Conservation (phyloP, 768 basidiomycete species). For the Podaxis mareebaensis region DNA sequence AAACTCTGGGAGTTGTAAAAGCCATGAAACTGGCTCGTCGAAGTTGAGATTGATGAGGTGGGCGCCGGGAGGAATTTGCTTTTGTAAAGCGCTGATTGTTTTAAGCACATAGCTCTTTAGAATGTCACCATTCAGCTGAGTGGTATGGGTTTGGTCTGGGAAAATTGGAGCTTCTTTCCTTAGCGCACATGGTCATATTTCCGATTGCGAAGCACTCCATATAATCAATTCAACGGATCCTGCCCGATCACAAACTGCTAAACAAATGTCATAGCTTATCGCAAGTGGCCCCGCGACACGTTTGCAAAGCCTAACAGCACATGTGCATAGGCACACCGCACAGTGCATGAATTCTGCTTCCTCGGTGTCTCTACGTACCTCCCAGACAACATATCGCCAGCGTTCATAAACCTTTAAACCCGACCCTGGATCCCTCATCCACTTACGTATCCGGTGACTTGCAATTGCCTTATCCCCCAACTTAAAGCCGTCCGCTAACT, state of each 20-base stretch:
- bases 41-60: neutral
- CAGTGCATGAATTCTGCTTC: no score
- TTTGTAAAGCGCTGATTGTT: no score
- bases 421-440: neutral
- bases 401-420: neutral
- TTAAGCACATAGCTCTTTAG: no score
- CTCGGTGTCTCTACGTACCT: no score
- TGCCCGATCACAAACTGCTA: neutral
- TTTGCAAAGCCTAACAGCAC: neutral
- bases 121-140: no score
- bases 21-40: neutral
- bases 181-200: neutral
- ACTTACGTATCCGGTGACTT: slow-evolving; percentile 5
- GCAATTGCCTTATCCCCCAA: neutral
- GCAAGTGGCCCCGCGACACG: neutral
- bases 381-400: neutral
- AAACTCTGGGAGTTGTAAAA: neutral
- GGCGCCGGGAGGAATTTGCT: neutral
- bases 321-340: no score
- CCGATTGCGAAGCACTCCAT: neutral
- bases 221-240: neutral
- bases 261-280: neutral
- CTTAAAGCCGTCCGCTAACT: slow-evolving; percentile 1
- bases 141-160: neutral
- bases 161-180: neutral